These are phyloP conservation scores for Xylariaceae sp. DNA, from an alignment of 2,329 filamentous ascomycete genomes.

Conservation along the genomic window DNA sequence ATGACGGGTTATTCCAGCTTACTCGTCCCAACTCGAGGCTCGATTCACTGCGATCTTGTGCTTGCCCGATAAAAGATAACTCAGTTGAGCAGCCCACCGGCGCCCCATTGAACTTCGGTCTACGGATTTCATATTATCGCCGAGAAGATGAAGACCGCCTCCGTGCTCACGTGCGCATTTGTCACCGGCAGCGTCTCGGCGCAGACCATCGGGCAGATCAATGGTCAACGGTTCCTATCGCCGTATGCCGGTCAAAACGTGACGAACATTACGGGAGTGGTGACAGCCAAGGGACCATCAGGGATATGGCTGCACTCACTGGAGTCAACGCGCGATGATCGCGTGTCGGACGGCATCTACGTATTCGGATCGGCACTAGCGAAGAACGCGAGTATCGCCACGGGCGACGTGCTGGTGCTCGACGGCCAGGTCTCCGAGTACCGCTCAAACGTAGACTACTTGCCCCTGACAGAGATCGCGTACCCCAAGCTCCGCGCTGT, in stretches of 20 bases:
- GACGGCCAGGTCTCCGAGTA: slow-evolving; percentile 65
- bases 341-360: slow-evolving; percentile 71
- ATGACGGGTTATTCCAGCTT: neutral
- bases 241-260: slow-evolving; percentile 63
- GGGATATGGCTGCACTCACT: slow-evolving; percentile 72
- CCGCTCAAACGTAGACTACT: slow-evolving; percentile 61
- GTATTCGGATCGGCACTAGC: slow-evolving; percentile 63
- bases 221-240: slow-evolving; percentile 69
- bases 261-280: slow-evolving; percentile 65
- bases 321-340: slow-evolving; percentile 58
- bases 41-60: neutral
- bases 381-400: slow-evolving; percentile 56
- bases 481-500: slow-evolving; percentile 60
- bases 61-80: neutral
- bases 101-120: neutral
- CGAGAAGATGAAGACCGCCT: slow-evolving; percentile 15
- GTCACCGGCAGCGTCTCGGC: slow-evolving; percentile 42
- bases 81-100: neutral
- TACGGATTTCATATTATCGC: neutral
- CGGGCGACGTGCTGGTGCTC: slow-evolving; percentile 67
- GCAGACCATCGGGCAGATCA: slow-evolving; percentile 66
- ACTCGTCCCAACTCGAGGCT: too few species aligned
- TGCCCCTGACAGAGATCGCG: slow-evolving; percentile 69
- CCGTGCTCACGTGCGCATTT: slow-evolving; percentile 30
- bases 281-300: slow-evolving; percentile 67